Conservation (phyloP, 2,329 filamentous ascomycete genomes). For the Microsporum canis region DNA sequence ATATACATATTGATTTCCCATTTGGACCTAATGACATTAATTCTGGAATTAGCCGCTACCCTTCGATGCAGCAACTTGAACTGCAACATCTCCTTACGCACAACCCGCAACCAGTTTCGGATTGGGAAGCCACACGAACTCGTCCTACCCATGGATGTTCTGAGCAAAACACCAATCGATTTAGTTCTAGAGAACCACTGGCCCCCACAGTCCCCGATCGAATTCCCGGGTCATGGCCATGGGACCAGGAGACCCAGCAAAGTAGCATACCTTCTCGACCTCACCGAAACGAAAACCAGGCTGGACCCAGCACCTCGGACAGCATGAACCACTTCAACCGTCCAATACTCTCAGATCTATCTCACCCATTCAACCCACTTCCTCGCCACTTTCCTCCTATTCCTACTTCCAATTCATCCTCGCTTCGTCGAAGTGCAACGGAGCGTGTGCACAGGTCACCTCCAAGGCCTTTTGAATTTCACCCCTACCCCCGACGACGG, state of each 20-base stretch:
- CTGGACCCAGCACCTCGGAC: not conserved
- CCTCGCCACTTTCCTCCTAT: not conserved
- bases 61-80: conserved; percentile 13
- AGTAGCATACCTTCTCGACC: not conserved
- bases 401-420: not conserved
- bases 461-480: not conserved
- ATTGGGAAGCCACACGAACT: not conserved
- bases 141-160: not conserved
- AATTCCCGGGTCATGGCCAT: conserved; percentile 10
- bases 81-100: not conserved
- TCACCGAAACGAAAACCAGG: not conserved
- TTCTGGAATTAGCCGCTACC: conserved; percentile 7
- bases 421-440: conserved; percentile 2
- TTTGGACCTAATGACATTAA: not conserved
- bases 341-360: not conserved
- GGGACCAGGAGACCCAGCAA: conserved; percentile 3
- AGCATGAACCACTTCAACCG: not conserved
- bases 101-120: not conserved
- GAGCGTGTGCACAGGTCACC: conserved; percentile 1
- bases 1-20: not conserved
- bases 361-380: not conserved
- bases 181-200: not conserved
- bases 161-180: not conserved
- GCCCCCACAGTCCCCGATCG: conserved; percentile 3
- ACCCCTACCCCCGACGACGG: not conserved